These are phyloP conservation scores for Kewa caespitosa DNA, from an alignment of 179 eudicot species.

Conservation along the genomic window DNA sequence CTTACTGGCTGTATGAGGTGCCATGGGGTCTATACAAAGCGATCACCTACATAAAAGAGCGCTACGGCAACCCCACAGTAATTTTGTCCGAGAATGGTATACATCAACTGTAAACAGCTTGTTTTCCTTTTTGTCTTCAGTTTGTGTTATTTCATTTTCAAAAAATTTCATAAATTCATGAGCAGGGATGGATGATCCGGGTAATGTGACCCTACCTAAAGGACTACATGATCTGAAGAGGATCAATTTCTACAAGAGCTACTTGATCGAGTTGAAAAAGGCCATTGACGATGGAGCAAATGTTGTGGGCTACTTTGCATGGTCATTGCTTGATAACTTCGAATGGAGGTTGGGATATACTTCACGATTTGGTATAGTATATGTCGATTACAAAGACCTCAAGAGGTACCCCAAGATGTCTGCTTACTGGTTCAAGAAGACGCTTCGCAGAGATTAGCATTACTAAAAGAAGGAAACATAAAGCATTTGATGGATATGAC, in stretches of 20 bases:
- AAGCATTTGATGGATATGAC: too few species aligned
- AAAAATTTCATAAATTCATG: neutral
- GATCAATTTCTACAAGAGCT: conserved; percentile 69
- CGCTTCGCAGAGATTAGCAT: conserved; percentile 32
- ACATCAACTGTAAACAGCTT: neutral
- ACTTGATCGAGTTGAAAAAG: conserved; percentile 55
- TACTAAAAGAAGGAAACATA: too few species aligned
- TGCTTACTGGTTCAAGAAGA: conserved; percentile 75
- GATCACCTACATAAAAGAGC: conserved; percentile 66
- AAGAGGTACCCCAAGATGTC: conserved; percentile 86
- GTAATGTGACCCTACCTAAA: conserved; percentile 52
- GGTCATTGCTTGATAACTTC: conserved; percentile 85
- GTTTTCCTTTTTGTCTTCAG: neutral
- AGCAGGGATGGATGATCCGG: conserved; percentile 90
- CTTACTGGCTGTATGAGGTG: conserved; percentile 83
- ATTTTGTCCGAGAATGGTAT: conserved; percentile 84
- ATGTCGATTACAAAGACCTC: conserved; percentile 70
- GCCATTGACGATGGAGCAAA: conserved; percentile 80
- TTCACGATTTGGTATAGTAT: conserved; percentile 80
- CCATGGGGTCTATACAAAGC: conserved; percentile 94
- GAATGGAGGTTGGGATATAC: conserved; percentile 84
- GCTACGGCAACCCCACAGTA: conserved; percentile 70
- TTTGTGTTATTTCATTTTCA: too few species aligned
- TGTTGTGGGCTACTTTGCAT: conserved; percentile 74
- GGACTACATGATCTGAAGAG: conserved; percentile 62